These are phyloP conservation scores for Coniella lustricola DNA, from an alignment of 2,329 filamentous ascomycete species.

Conservation along the genomic window DNA sequence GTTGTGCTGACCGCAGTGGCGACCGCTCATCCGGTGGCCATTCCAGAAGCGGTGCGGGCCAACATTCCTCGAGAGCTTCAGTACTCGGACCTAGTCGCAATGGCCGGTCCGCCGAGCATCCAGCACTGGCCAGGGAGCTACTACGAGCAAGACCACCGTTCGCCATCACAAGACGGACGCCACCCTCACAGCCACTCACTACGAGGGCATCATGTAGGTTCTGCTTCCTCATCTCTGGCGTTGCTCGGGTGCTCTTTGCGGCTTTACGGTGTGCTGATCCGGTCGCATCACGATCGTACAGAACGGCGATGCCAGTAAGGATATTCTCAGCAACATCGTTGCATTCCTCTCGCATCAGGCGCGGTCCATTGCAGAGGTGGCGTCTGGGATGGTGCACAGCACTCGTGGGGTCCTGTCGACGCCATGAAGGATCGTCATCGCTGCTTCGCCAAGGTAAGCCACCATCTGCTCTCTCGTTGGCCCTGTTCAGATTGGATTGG, in stretches of 20 bases:
- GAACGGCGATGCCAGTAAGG: background rate
- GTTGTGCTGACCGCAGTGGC: slow-evolving; percentile 3
- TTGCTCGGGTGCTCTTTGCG: too few relatives aligned
- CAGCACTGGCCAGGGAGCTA: background rate
- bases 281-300: background rate
- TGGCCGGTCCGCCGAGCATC: background rate
- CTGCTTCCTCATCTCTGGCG: background rate
- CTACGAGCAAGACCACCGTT: background rate
- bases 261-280: background rate
- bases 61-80: background rate
- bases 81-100: slow-evolving; percentile 1
- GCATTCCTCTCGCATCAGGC: background rate
- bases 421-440: too few relatives aligned
- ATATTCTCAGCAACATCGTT: background rate
- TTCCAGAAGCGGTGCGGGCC: background rate
- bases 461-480: too few relatives aligned
- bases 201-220: background rate
- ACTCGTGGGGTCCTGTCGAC: background rate
- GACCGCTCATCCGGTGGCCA: background rate
- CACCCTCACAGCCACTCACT: background rate
- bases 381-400: background rate
- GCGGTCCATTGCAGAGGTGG: background rate
- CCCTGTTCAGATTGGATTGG: too few relatives aligned
- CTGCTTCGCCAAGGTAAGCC: too few relatives aligned
- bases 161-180: background rate